These are phyloP conservation scores for Pleodorina starrii DNA, from an alignment of 139 green algal species.

Conservation along the genomic window DNA sequence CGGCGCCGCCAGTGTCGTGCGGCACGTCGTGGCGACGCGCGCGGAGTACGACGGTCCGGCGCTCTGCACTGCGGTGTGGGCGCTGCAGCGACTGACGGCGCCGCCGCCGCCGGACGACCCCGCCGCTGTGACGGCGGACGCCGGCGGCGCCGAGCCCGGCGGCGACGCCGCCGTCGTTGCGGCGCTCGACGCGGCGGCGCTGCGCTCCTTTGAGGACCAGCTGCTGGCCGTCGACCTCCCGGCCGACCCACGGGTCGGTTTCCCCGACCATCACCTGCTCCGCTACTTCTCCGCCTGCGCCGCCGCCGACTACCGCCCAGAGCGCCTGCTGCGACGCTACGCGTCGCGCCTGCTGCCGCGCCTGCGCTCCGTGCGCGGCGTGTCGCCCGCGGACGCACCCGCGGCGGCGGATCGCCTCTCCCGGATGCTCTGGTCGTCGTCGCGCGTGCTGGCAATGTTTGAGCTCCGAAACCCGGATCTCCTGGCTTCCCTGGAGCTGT, in stretches of 20 bases:
- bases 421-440: neutral
- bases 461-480: neutral
- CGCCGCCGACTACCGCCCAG: neutral
- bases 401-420: neutral
- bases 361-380: neutral
- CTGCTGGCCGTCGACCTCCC: neutral
- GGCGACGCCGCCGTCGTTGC: neutral
- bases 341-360: neutral
- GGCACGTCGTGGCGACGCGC: neutral
- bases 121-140: neutral
- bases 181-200: neutral
- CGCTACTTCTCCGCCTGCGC: conserved; percentile 24
- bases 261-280: conserved; percentile 25
- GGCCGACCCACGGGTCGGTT: neutral
- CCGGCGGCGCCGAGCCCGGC: neutral
- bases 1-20: neutral
- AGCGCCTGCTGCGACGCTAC: neutral
- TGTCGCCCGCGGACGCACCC: neutral
- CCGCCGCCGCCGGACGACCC: neutral
- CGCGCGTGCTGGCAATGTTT: neutral
- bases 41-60: neutral
- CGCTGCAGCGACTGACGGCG: conserved; percentile 19
- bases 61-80: conserved; percentile 10
- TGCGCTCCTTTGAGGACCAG: neutral
- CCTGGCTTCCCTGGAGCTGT: neutral